Conservation (phyloP, 2,329 filamentous ascomycete genomes). For the Fusarium nanum region DNA sequence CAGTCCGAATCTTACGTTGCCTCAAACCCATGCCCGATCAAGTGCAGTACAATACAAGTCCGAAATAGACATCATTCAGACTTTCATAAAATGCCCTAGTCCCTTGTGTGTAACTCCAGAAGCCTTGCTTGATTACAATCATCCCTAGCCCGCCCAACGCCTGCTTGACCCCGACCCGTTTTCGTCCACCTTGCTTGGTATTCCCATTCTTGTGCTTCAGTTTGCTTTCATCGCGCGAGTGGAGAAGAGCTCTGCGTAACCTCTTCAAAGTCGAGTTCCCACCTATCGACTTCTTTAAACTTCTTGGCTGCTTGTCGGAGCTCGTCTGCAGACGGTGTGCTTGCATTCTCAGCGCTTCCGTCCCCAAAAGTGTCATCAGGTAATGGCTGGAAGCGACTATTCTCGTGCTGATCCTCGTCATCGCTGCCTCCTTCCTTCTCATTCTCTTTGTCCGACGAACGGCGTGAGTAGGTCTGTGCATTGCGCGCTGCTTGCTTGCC, state of each 20-base stretch:
- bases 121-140: slow-evolving; percentile 18
- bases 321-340: slow-evolving; percentile 60
- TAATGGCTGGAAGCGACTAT: slow-evolving; percentile 56
- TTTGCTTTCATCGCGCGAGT: slow-evolving; percentile 56
- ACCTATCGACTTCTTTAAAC: slow-evolving; percentile 76
- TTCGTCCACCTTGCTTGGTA: background rate
- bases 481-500: slow-evolving; percentile 43
- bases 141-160: slow-evolving; percentile 26
- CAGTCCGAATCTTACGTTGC: slow-evolving; percentile 1
- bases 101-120: slow-evolving; percentile 29
- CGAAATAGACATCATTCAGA: slow-evolving; percentile 40
- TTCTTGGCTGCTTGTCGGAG: slow-evolving; percentile 70
- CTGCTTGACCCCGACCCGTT: slow-evolving; percentile 3
- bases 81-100: slow-evolving; percentile 24
- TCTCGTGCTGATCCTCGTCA: slow-evolving; percentile 51
- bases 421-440: slow-evolving; percentile 42
- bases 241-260: slow-evolving; percentile 68
- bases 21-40: slow-evolving; percentile 10
- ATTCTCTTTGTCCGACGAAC: slow-evolving; percentile 70
- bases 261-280: slow-evolving; percentile 76
- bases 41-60: slow-evolving; percentile 19
- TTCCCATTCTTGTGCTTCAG: slow-evolving; percentile 1
- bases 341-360: slow-evolving; percentile 50
- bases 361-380: slow-evolving; percentile 60
- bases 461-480: slow-evolving; percentile 63